Percentiles rank a stretch among this genome's conserved stretches.
These are phyloP conservation scores for Hyaloperonospora brassicae DNA, from an alignment of 352 stramenopile genomes.

Conservation along the genomic window DNA sequence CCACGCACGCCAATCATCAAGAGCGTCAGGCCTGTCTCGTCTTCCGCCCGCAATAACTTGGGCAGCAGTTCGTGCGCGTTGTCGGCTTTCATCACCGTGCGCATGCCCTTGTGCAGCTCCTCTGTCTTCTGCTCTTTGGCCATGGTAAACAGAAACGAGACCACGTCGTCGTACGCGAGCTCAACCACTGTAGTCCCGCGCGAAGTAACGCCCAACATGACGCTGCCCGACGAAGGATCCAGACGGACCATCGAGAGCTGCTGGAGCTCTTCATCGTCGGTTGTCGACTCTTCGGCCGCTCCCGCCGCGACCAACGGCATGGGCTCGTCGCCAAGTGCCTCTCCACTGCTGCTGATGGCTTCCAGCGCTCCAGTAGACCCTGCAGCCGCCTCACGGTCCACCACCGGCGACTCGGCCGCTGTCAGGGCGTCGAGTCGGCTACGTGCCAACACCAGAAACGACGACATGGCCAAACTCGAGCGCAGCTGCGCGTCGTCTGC, in stretches of 20 bases:
- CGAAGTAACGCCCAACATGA: constrained; percentile 17
- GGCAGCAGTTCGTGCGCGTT: constrained; percentile 45
- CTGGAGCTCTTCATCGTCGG: constrained; percentile 71
- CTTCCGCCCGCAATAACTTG: constrained; percentile 46
- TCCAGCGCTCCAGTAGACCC: constrained; percentile 19
- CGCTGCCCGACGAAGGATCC: constrained; percentile 13
- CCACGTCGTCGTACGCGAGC: constrained; percentile 55
- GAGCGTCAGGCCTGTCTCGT: constrained; percentile 74
- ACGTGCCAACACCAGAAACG: constrained; percentile 30
- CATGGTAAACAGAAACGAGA: constrained; percentile 49
- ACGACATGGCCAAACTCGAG: constrained; percentile 22
- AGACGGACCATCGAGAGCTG: constrained; percentile 52
- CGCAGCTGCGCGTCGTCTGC: constrained; percentile 14
- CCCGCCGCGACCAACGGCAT: constrained; percentile 29
- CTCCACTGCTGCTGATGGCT: constrained; percentile 21
- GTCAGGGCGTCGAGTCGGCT: constrained; percentile 20
- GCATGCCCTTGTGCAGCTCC: constrained; percentile 53
- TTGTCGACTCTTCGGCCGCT: constrained; percentile 59
- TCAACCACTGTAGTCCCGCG: constrained; percentile 23
- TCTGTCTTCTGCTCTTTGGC: constrained; percentile 41
- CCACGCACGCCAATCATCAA: constrained; percentile 75
- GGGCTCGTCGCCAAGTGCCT: constrained; percentile 21
- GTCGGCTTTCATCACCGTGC: constrained; percentile 41
- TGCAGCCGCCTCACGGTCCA: constrained; percentile 4
- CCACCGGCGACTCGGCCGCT: background rate